Percentiles rank a stretch among this genome's conserved stretches.
phyloP scores from a whole-genome alignment of 2,329 filamentous ascomycete species.

The Colletotrichum spaethianum region DNA sequence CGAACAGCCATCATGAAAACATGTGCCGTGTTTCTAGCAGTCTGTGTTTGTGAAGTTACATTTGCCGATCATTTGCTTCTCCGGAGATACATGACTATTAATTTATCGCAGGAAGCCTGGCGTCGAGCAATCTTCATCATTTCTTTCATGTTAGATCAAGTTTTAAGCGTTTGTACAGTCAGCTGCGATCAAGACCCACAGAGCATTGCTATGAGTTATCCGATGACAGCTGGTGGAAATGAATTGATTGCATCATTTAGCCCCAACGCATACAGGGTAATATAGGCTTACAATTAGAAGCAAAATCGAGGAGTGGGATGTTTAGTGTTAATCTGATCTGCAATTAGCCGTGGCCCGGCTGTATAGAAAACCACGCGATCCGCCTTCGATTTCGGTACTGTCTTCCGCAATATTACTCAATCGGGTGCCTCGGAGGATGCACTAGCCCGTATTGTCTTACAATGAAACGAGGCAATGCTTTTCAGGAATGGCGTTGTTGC shows the following conservation, averaged over 20 bases:
- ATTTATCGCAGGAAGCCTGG: too few relatives aligned
- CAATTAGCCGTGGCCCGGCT: constrained; percentile 32
- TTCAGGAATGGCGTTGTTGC: neutral
- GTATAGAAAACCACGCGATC: neutral
- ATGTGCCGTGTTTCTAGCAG: too few relatives aligned
- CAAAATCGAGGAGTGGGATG: neutral
- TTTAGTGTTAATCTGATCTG: constrained; percentile 2
- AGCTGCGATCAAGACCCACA: too few relatives aligned
- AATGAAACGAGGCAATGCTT: neutral
- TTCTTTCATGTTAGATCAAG: too few relatives aligned
- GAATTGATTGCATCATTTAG: neutral
- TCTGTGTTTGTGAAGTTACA: too few relatives aligned
- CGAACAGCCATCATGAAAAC: too few relatives aligned
- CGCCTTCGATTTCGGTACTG: neutral
- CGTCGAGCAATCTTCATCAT: too few relatives aligned
- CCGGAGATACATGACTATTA: too few relatives aligned
- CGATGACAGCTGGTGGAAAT: neutral
- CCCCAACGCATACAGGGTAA: neutral
- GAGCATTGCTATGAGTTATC: neutral
- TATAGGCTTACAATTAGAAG: neutral
- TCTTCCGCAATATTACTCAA: constrained; percentile 18
- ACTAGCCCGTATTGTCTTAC: neutral
- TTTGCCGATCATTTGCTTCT: too few relatives aligned
- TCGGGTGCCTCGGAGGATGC: constrained; percentile 14
- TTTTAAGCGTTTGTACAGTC: too few relatives aligned